Percentiles rank a stretch among this genome's conserved stretches.
Evolutionary conservation across 1,139 yeast genomes (phyloP).

Genomic region (Blastobotrys apis): DNA sequence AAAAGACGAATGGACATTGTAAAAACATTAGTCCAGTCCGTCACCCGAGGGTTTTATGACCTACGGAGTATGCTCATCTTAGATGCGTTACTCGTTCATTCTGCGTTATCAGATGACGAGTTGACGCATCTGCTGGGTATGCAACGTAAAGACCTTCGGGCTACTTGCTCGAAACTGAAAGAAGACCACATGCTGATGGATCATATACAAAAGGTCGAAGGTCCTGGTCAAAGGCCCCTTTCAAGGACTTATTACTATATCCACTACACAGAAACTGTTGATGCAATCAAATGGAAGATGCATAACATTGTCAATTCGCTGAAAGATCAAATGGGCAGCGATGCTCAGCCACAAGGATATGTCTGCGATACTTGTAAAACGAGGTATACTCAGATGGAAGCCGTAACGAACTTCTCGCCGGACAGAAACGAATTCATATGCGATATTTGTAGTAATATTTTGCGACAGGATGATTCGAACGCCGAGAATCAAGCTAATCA

Average conservation of each 20-base stretch:
- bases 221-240: conserved; percentile 61
- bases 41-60: conserved; percentile 82
- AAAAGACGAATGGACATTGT: conserved; percentile 41
- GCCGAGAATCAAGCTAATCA: conserved; percentile 79
- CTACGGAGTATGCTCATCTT: conserved; percentile 77
- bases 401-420: conserved; percentile 71
- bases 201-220: conserved; percentile 81
- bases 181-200: conserved; percentile 62
- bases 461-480: conserved; percentile 85
- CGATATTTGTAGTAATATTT: conserved; percentile 63
- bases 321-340: conserved; percentile 71
- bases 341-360: conserved; percentile 91
- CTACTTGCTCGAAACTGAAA: conserved; percentile 71
- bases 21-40: conserved; percentile 47
- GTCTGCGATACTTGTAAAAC: conserved; percentile 82
- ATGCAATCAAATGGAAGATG: conserved; percentile 93
- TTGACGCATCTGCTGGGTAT: conserved; percentile 73
- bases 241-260: conserved; percentile 81
- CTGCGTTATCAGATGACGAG: conserved; percentile 93
- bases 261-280: conserved; percentile 90
- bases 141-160: conserved; percentile 80
- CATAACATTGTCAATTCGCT: conserved; percentile 76
- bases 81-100: conserved; percentile 87
- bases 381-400: conserved; percentile 81
- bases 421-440: conserved; percentile 81